A percentile compares a stretch with the other conserved stretches of the same genome.
Evolutionary conservation across 768 basidiomycete genomes (phyloP).

Genomic region (Amanita polypyramis): DNA sequence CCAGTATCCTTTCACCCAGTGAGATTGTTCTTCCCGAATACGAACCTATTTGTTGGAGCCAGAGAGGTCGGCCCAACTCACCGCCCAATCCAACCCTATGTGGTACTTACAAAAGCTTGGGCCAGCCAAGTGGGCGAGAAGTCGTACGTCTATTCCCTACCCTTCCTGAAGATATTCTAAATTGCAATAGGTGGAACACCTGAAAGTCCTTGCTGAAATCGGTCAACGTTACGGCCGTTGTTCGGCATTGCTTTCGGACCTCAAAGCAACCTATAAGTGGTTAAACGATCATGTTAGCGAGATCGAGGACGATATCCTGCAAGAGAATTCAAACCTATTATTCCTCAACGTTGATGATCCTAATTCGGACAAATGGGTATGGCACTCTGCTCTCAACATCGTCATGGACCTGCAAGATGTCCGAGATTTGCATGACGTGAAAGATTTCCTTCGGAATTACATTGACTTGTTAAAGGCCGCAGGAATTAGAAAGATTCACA

Average conservation of each 20-base stretch:
- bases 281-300: constrained; percentile 21
- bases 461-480: constrained; percentile 21
- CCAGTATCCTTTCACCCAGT: constrained; percentile 23
- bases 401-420: constrained; percentile 26
- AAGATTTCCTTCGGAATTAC: constrained; percentile 23
- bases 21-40: constrained; percentile 26
- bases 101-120: constrained; percentile 24
- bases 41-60: constrained; percentile 38
- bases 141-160: constrained; percentile 25
- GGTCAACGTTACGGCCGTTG: constrained; percentile 16
- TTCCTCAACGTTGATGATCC: constrained; percentile 40
- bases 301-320: constrained; percentile 11
- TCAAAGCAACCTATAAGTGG: constrained; percentile 33
- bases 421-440: constrained; percentile 19
- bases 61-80: constrained; percentile 25
- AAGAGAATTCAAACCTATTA: constrained; percentile 16
- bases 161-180: not conserved
- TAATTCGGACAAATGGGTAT: constrained; percentile 23
- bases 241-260: constrained; percentile 23
- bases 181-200: constrained; percentile 27
- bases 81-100: constrained; percentile 17
- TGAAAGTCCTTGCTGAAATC: constrained; percentile 23
- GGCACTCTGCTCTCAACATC: constrained; percentile 27
- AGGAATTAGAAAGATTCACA: constrained; percentile 19
- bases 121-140: constrained; percentile 27